Conservation (phyloP, 75 land plant species). For the Ceratopteris richardii region DNA sequence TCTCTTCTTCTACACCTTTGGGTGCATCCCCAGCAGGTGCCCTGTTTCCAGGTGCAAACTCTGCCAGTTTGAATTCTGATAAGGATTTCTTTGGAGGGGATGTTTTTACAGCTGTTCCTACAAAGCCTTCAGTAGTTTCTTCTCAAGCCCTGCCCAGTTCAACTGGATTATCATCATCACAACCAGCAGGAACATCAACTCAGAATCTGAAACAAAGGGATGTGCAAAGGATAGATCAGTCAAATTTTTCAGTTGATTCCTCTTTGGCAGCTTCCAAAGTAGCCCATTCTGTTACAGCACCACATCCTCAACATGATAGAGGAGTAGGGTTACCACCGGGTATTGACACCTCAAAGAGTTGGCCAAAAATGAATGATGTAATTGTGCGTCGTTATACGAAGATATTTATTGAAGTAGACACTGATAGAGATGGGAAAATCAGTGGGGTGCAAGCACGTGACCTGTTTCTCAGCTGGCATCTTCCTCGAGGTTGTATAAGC, state of each 20-base stretch:
- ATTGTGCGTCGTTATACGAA: constrained; percentile 63
- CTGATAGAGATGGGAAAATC: constrained; percentile 89
- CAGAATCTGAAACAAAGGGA: no score
- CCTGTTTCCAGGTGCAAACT: not conserved
- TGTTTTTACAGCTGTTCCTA: constrained; percentile 37
- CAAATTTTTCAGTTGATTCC: not conserved
- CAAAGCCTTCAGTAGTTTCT: constrained; percentile 4
- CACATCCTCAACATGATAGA: constrained; percentile 8
- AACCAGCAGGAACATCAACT: no score
- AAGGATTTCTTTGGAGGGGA: constrained; percentile 41
- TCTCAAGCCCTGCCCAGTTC: not conserved
- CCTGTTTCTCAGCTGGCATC: constrained; percentile 82
- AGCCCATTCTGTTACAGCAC: constrained; percentile 7
- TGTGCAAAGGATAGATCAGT: no score
- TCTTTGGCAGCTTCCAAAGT: constrained; percentile 23
- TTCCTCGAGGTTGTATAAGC: constrained; percentile 67
- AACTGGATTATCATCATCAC: no score
- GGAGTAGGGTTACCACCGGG: constrained; percentile 5
- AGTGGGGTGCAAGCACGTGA: constrained; percentile 81
- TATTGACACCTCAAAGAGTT: constrained; percentile 12
- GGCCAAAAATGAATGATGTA: constrained; percentile 72
- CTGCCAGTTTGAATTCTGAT: not conserved
- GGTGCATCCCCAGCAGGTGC: not conserved
- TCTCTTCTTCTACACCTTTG: not conserved
- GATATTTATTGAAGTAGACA: constrained; percentile 76